These are phyloP conservation scores for Botryotinia convoluta DNA, from an alignment of 2,329 filamentous ascomycete genomes.

Conservation along the genomic window DNA sequence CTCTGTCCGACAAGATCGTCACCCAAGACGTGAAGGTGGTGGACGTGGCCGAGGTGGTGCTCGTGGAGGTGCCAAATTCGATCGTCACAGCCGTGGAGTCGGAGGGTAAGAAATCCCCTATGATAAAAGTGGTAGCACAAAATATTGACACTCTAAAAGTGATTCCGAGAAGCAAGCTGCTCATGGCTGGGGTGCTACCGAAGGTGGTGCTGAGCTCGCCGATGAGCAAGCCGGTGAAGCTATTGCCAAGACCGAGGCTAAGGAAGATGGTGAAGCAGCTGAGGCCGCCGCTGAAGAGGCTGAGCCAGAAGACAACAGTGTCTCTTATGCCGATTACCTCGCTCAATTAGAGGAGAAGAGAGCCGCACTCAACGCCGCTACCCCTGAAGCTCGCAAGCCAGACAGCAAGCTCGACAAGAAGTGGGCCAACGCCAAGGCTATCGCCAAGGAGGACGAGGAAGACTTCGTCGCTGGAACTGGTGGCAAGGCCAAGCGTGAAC, in stretches of 20 bases:
- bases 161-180: slow-evolving; percentile 83
- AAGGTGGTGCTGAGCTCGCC: slow-evolving; percentile 79
- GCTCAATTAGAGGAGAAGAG: slow-evolving; percentile 76
- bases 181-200: slow-evolving; percentile 83
- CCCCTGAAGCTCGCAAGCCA: slow-evolving; percentile 75
- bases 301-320: slow-evolving; percentile 69
- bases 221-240: slow-evolving; percentile 90
- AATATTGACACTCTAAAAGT: slow-evolving; percentile 42
- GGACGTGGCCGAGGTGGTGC: slow-evolving; percentile 51
- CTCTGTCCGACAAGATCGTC: slow-evolving; percentile 52
- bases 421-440: slow-evolving; percentile 80
- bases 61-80: slow-evolving; percentile 37
- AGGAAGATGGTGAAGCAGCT: slow-evolving; percentile 56
- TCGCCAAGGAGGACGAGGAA: slow-evolving; percentile 62
- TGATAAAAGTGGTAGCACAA: background rate
- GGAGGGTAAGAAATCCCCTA: slow-evolving; percentile 32
- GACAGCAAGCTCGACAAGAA: slow-evolving; percentile 89
- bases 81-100: slow-evolving; percentile 40
- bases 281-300: slow-evolving; percentile 43
- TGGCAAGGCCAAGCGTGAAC: slow-evolving; percentile 80
- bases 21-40: slow-evolving; percentile 56
- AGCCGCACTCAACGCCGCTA: slow-evolving; percentile 61
- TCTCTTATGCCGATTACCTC: slow-evolving; percentile 88
- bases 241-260: slow-evolving; percentile 82
- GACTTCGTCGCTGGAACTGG: slow-evolving; percentile 72